Conservation (phyloP, 2,329 filamentous ascomycete genomes). For the Westerdykella aurantiaca region DNA sequence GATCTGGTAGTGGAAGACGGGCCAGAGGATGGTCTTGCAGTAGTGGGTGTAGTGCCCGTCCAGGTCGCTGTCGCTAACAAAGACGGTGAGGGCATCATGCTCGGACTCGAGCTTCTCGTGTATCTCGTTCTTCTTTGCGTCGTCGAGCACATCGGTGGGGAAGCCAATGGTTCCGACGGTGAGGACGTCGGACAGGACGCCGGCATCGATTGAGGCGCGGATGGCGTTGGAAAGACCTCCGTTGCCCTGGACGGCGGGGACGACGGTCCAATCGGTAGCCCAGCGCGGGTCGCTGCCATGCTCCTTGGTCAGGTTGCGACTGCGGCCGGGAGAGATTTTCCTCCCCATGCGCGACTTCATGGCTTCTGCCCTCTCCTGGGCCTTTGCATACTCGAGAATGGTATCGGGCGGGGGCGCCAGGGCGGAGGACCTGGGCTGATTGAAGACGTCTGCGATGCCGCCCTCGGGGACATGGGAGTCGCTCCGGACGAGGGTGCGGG, state of each 20-base stretch:
- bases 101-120: conserved; percentile 74
- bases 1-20: conserved; percentile 96
- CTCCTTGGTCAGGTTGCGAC: conserved; percentile 23
- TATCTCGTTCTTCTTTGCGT: conserved; percentile 74
- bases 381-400: conserved; percentile 62
- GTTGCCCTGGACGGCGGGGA: conserved; percentile 84
- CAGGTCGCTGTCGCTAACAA: conserved; percentile 84
- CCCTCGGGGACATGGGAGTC: conserved; percentile 71
- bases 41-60: conserved; percentile 93
- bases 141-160: conserved; percentile 78
- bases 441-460: conserved; percentile 52
- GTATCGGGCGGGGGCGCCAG: conserved; percentile 69
- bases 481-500: conserved; percentile 57
- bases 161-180: conserved; percentile 92
- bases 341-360: conserved; percentile 15
- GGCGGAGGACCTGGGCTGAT: conserved; percentile 73
- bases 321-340: conserved; percentile 18
- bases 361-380: conserved; percentile 33
- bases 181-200: conserved; percentile 66
- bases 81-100: conserved; percentile 76
- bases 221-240: conserved; percentile 86
- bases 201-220: conserved; percentile 66
- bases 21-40: conserved; percentile 97
- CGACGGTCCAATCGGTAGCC: conserved; percentile 74
- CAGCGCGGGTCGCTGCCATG: conserved; percentile 44